phyloP scores from a whole-genome alignment of 805 yeast species.

The Kuraishia hungarica region DNA sequence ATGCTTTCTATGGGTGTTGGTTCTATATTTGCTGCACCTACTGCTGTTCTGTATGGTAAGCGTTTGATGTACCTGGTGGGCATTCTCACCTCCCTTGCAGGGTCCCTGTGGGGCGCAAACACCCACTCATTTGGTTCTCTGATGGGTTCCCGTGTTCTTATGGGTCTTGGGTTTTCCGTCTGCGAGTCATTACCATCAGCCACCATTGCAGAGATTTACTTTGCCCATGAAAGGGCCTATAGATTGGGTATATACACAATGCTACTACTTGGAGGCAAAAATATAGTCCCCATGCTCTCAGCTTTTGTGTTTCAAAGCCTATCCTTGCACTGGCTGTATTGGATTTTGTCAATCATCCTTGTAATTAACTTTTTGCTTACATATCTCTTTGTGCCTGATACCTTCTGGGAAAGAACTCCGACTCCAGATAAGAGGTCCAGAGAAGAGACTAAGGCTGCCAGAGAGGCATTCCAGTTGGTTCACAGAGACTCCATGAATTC shows the following conservation, averaged over 20 bases:
- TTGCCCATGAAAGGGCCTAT: conserved; percentile 31
- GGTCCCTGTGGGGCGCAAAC: conserved; percentile 46
- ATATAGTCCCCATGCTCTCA: conserved; percentile 46
- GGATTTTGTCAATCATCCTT: conserved; percentile 46
- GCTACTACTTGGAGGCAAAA: conserved; percentile 47
- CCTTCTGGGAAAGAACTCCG: conserved; percentile 54
- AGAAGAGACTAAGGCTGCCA: conserved; percentile 39
- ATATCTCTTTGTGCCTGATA: conserved; percentile 52
- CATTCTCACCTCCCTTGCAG: conserved; percentile 37
- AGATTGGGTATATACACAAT: conserved; percentile 33
- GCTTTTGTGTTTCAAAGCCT: conserved; percentile 40
- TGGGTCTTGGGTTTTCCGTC: conserved; percentile 55
- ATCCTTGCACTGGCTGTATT: conserved; percentile 53
- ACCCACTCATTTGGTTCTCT: conserved; percentile 39
- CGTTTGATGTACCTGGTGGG: conserved; percentile 45
- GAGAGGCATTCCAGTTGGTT: conserved; percentile 23
- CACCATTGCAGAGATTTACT: conserved; percentile 50
- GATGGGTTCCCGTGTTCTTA: conserved; percentile 48
- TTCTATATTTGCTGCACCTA: conserved; percentile 47
- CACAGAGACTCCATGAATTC: conserved; percentile 2
- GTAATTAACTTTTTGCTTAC: conserved; percentile 36
- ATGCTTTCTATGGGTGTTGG: conserved; percentile 57
- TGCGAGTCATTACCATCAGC: conserved; percentile 53
- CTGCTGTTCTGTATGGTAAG: conserved; percentile 50
- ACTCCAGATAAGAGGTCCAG: conserved; percentile 36